These are phyloP conservation scores for Plasmodium gaboni DNA, from an alignment of 169 alveolate genomes.

Conservation along the genomic window DNA sequence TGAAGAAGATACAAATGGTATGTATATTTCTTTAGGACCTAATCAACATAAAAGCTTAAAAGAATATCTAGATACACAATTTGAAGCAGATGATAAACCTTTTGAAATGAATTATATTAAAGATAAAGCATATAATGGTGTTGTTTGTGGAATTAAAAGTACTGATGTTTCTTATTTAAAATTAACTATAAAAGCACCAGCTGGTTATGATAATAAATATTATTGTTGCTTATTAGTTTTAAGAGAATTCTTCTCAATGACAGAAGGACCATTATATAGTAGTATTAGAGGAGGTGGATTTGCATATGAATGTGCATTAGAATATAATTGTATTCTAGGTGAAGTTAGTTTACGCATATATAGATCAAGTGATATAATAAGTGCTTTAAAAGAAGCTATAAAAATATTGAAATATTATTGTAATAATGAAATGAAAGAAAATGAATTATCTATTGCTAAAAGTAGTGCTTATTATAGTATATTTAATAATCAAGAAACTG, in stretches of 20 bases:
- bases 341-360: slow-evolving; percentile 79
- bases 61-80: slow-evolving; percentile 42
- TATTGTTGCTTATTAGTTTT: slow-evolving; percentile 69
- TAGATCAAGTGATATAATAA: slow-evolving; percentile 35
- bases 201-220: slow-evolving; percentile 78
- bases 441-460: slow-evolving; percentile 78
- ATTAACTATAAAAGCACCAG: slow-evolving; percentile 77
- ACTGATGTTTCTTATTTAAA: slow-evolving; percentile 82
- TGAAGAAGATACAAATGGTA: too few relatives aligned
- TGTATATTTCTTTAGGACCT: slow-evolving; percentile 24
- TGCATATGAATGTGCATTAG: slow-evolving; percentile 81
- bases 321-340: slow-evolving; percentile 78
- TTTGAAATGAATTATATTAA: slow-evolving; percentile 21
- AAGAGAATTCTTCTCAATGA: slow-evolving; percentile 82
- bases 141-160: slow-evolving; percentile 75
- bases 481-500: slow-evolving; percentile 78
- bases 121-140: slow-evolving; percentile 50
- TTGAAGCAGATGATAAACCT: slow-evolving; percentile 47
- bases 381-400: slow-evolving; percentile 79
- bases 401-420: slow-evolving; percentile 66
- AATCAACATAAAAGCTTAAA: slow-evolving; percentile 50
- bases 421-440: slow-evolving; percentile 53
- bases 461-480: slow-evolving; percentile 80
- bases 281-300: slow-evolving; percentile 87
- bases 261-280: slow-evolving; percentile 84